Percentiles rank a stretch among this genome's conserved stretches.
Evolutionary conservation across 257 asterid genomes (phyloP).

Genomic region (Solanum bulbocastanum): DNA sequence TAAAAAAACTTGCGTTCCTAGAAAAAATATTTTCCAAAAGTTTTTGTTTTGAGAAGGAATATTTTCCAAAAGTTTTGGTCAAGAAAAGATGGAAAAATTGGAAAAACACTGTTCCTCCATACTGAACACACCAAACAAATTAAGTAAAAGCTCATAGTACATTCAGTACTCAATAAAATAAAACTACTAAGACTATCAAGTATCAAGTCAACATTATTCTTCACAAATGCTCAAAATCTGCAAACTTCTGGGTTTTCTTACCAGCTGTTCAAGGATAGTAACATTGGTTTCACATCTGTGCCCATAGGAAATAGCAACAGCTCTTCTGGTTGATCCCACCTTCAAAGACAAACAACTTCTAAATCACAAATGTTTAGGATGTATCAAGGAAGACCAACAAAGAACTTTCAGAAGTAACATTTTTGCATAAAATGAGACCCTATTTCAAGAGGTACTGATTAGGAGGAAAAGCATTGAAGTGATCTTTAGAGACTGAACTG

Average conservation of each 20-base stretch:
- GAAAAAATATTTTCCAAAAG: neutral
- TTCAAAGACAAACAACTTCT: constrained; percentile 22
- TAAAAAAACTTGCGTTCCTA: neutral
- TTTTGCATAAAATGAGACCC: neutral
- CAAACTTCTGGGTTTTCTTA: constrained; percentile 9
- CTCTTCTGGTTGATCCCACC: constrained; percentile 89
- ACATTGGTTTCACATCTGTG: constrained; percentile 73
- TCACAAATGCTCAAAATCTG: neutral
- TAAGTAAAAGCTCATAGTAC: neutral
- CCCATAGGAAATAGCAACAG: constrained; percentile 80
- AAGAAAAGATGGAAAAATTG: neutral
- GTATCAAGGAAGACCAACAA: neutral
- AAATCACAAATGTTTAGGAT: constrained; percentile 4
- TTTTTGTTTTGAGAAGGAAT: neutral
- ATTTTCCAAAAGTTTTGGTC: neutral
- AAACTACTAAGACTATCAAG: neutral
- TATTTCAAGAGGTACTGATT: neutral
- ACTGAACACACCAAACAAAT: neutral
- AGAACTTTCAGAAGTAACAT: neutral
- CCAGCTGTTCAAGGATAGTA: constrained; percentile 69
- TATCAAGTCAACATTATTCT: neutral
- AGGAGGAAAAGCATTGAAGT: neutral
- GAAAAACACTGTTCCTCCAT: neutral
- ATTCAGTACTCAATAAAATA: neutral
- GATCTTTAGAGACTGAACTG: neutral